Conservation (phyloP, 371 early-diverging fungal genomes). For the Modicella reniformis region DNA sequence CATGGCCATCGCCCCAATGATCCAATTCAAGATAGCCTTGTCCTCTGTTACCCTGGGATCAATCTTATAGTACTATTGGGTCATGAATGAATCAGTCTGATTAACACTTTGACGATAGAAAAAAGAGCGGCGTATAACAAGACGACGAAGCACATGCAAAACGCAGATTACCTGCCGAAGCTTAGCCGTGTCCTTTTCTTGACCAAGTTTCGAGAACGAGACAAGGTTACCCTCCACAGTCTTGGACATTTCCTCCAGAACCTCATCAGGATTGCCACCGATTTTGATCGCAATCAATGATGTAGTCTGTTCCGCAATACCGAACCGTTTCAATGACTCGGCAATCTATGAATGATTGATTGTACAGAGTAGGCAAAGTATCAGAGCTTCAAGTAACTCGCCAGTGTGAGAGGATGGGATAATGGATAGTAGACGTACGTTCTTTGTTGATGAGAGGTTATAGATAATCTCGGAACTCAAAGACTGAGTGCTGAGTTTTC, state of each 20-base stretch:
- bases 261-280: constrained; percentile 58
- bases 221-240: constrained; percentile 45
- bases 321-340: constrained; percentile 65
- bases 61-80: constrained; percentile 48
- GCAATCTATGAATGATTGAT: constrained; percentile 55
- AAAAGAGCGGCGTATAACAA: background rate
- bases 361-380: constrained; percentile 8
- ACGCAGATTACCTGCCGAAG: constrained; percentile 37
- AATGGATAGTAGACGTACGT: constrained; percentile 52
- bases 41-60: constrained; percentile 52
- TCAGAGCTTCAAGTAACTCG: too few species aligned
- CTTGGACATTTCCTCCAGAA: constrained; percentile 48
- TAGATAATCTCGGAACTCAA: constrained; percentile 69
- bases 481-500: constrained; percentile 64
- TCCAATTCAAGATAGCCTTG: constrained; percentile 50
- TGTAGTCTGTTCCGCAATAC: constrained; percentile 59
- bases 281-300: constrained; percentile 62
- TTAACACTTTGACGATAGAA: background rate
- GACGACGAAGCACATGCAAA: background rate
- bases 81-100: background rate
- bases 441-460: constrained; percentile 63
- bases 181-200: constrained; percentile 45
- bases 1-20: constrained; percentile 50
- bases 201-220: constrained; percentile 49
- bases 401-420: background rate